Conservation (phyloP, 768 basidiomycete genomes). For the Epithele typhae region DNA sequence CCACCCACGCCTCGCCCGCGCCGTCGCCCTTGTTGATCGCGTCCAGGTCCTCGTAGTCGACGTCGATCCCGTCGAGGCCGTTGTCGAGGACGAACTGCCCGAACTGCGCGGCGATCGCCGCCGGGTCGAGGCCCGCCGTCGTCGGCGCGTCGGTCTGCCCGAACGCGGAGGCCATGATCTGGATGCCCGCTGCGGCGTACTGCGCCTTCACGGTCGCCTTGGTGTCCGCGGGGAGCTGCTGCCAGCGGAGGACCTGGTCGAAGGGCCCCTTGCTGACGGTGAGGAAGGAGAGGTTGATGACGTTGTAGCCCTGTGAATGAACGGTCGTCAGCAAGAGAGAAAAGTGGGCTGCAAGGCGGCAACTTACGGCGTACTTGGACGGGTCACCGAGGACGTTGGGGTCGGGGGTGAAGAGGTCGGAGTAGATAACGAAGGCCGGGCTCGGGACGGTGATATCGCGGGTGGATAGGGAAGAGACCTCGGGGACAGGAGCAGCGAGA, state of each 20-base stretch:
- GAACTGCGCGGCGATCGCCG: slow-evolving; percentile 26
- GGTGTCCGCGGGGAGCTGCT: background rate
- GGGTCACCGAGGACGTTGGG: slow-evolving; percentile 6
- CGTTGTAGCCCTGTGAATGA: slow-evolving; percentile 10
- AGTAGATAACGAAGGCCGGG: slow-evolving; percentile 10
- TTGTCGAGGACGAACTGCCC: slow-evolving; percentile 31
- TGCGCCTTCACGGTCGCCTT: slow-evolving; percentile 15
- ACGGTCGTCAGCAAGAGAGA: too few relatives aligned
- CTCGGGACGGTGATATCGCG: background rate
- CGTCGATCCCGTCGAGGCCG: slow-evolving; percentile 22
- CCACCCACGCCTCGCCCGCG: slow-evolving; percentile 18
- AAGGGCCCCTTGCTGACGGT: slow-evolving; percentile 11
- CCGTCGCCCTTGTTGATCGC: slow-evolving; percentile 18
- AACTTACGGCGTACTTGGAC: slow-evolving; percentile 4
- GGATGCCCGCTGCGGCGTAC: slow-evolving; percentile 20
- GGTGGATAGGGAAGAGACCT: background rate
- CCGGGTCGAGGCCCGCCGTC: slow-evolving; percentile 26
- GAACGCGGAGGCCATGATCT: slow-evolving; percentile 20
- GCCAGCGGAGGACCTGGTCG: slow-evolving; percentile 6
- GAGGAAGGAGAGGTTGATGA: slow-evolving; percentile 11
- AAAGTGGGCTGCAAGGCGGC: too few relatives aligned
- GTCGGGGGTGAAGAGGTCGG: slow-evolving; percentile 6
- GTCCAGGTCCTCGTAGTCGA: slow-evolving; percentile 21
- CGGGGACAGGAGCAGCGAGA: background rate
- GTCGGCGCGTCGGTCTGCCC: slow-evolving; percentile 26